Conservation (phyloP, 192 early-diverging fungal genomes). For the Umbelopsis sp. region DNA sequence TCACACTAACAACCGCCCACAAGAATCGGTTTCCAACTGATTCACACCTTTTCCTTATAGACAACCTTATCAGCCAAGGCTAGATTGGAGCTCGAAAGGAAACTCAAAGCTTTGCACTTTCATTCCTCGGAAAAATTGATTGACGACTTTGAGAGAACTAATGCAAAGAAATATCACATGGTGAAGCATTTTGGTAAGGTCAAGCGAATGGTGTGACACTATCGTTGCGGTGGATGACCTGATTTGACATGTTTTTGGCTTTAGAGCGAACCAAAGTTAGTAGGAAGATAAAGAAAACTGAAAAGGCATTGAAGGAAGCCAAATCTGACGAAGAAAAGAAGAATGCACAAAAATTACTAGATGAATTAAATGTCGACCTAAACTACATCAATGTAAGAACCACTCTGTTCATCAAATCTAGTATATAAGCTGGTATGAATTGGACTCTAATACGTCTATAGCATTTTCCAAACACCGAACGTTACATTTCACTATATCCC, state of each 20-base stretch:
- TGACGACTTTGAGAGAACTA: constrained; percentile 42
- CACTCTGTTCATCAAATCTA: neutral
- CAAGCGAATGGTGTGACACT: neutral
- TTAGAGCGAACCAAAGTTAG: constrained; percentile 50
- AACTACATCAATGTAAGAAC: constrained; percentile 33
- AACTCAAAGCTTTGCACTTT: constrained; percentile 45
- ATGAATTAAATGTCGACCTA: constrained; percentile 36
- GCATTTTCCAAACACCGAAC: constrained; percentile 46
- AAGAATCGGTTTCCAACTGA: neutral
- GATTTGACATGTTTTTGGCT: neutral
- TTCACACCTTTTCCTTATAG: constrained; percentile 5
- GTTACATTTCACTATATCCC: constrained; percentile 49
- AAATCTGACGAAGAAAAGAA: constrained; percentile 32
- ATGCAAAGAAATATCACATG: constrained; percentile 48
- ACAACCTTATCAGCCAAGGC: constrained; percentile 42
- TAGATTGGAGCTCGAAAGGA: constrained; percentile 35
- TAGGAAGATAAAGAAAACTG: constrained; percentile 39
- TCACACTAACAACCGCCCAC: neutral
- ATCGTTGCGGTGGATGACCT: neutral
- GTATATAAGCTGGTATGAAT: neutral
- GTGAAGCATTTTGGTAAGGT: constrained; percentile 51
- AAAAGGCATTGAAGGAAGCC: constrained; percentile 30
- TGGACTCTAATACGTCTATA: constrained; percentile 12
- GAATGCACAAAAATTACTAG: constrained; percentile 26
- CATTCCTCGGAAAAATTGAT: constrained; percentile 44